These are phyloP conservation scores for Paraurostyla sp. DNA, from an alignment of 73 alveolate species.

Conservation along the genomic window DNA sequence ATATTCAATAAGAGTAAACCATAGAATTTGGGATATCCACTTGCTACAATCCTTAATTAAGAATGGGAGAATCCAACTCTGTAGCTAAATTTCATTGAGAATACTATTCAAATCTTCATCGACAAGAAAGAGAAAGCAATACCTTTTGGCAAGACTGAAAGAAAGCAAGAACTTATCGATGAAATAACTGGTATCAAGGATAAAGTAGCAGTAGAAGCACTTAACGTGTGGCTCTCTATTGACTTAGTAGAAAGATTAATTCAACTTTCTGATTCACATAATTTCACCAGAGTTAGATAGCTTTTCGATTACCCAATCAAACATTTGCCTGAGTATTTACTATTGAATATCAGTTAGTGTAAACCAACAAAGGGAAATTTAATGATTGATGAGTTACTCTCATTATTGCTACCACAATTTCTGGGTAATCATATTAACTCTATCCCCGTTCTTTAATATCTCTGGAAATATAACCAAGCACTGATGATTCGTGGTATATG, in stretches of 20 bases:
- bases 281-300: constrained; percentile 81
- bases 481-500: constrained; percentile 88
- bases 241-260: constrained; percentile 89
- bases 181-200: constrained; percentile 45
- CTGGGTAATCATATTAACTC: constrained; percentile 89
- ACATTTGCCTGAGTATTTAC: constrained; percentile 86
- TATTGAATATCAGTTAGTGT: constrained; percentile 76
- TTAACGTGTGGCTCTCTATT: constrained; percentile 78
- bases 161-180: constrained; percentile 48
- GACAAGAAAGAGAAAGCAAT: constrained; percentile 64
- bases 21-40: constrained; percentile 74
- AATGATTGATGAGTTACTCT: constrained; percentile 65
- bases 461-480: constrained; percentile 89
- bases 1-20: constrained; percentile 71
- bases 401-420: constrained; percentile 76
- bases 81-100: constrained; percentile 63
- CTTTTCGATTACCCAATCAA: constrained; percentile 87
- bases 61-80: constrained; percentile 70
- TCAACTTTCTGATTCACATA: constrained; percentile 80
- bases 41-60: constrained; percentile 39
- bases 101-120: constrained; percentile 51
- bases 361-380: constrained; percentile 61
- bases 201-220: constrained; percentile 22
- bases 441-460: constrained; percentile 84
- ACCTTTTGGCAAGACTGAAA: constrained; percentile 48